Base-by-base conservation (phyloP, 2,329 filamentous ascomycete species). In the Scolecobasidium constrictum region DNA sequence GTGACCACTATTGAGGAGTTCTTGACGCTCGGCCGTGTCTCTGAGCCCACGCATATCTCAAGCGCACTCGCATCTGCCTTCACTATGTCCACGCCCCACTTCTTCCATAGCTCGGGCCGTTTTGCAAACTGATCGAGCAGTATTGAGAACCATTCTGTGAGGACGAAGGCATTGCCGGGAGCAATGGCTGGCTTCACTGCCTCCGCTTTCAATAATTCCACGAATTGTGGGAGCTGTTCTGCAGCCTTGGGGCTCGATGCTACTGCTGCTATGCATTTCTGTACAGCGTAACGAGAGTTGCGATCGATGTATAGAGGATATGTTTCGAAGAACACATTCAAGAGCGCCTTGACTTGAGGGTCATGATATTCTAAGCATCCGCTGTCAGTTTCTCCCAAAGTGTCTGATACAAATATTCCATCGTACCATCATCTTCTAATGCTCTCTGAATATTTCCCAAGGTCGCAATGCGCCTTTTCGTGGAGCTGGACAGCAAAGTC, bases 301-400 rank as follows among this genome's bases (percentile, higher is more conserved):
- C 88, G 79, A 64, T 98, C 92, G 62, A 79, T 68, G 63, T 96
- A 98, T 52, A 83, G 78, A 47, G 85, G 77, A 57, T 95, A 87
- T 40, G 88, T 95, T 58, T 78, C 78, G 65, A 96, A 90, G 22
- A 98, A 75, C 23, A 87, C 68, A 47, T 77, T 73, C 49, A 94
- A 66, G 41, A 92, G 61, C 46, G 62, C 59, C 40, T 69, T 63
- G 43, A 77, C 58, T 38, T 66, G 61, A 31, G 61, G 50, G 22
- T 55, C 47, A 34, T 56, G 63, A 41, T 72, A 60, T 36, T 69
- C 60, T 59, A 16, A 18, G 39, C 13, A 33, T 15, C 44, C 4
- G 22, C 35, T 46, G 21, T n/a, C 28, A 47, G 35, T 40, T 19
- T 28, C 28, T 19, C 11, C 16, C 33, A 11, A 21, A 26, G 22